Evolutionary conservation across 1,139 yeast genomes (phyloP), one percentile per base, ranked within the genome.

Genomic region (Scheffersomyces insectosa): DNA sequence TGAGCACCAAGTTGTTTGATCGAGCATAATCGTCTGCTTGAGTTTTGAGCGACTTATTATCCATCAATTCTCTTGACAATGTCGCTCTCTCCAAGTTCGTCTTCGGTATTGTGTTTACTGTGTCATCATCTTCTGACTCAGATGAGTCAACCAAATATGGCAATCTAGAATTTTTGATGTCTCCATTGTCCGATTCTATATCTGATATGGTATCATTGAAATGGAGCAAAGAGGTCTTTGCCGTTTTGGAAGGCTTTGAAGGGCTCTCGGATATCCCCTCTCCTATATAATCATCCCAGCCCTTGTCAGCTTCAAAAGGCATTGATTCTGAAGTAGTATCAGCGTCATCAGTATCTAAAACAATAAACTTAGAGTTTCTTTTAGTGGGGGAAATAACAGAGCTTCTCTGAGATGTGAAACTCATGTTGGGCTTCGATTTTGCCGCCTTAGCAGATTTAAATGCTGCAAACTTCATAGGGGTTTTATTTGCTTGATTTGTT

Each of bases 11-110:
- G 34, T 77, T 73, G 47, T 80, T 73, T 14, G 70, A 70, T 25
- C 69, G 63, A 1, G 84, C 85, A 52, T 76, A 81, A 16, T 65
- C 60, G 46, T 75, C 75, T 16, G 80, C 63, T 30, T 75, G 76
- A 3, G 57, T 62, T 52, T 62, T 62, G 1, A 72, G 52, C n/a
- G 54, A 41, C n/a, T 45, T 37, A 9, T 39, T 47, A 45, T 47
- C 40, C 31, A 53, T 42, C 38, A 62, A 47, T 42, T 62, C 70
- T 16, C 55, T 60, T 0, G 69, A 55, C 15, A 64, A 47, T 9
- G 55, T 47, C 3, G 41, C 28, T 27, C 33, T 34, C 36, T 46
- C 47, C 8, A 20, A 20, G 25, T 20, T 20, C 25, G 8, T 5
- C 25, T 20, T 20, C 25, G 5, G 25, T 20, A 20, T 20, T 20